Evolutionary conservation across 1,139 yeast species (phyloP).

Genomic region (Kurtzmaniella natalensis): DNA sequence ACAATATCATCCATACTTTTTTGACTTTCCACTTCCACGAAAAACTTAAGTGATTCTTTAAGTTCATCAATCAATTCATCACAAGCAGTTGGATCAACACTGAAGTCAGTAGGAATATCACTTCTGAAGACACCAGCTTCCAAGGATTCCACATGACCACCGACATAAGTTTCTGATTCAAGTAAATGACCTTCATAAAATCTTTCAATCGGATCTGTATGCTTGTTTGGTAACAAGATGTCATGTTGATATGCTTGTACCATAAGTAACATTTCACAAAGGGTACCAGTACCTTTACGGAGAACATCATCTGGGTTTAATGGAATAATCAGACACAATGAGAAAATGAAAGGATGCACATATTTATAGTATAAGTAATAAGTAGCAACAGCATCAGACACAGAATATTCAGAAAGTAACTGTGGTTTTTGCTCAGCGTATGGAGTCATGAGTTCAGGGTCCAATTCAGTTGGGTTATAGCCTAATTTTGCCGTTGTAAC

Average conservation of each 20-base stretch:
- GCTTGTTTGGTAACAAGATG: conserved; percentile 88
- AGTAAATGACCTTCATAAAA: conserved; percentile 91
- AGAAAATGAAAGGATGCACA: conserved; percentile 95
- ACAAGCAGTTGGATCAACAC: conserved; percentile 74
- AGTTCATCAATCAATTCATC: conserved; percentile 75
- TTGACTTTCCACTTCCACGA: conserved; percentile 79
- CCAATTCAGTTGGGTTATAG: conserved; percentile 92
- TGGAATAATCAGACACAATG: conserved; percentile 93
- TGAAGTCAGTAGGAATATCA: conserved; percentile 74
- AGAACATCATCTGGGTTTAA: conserved; percentile 94
- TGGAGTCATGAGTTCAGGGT: conserved; percentile 97
- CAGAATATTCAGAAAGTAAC: conserved; percentile 89
- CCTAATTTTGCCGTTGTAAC: conserved; percentile 96
- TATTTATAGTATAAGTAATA: conserved; percentile 93
- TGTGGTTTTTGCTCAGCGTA: conserved; percentile 95
- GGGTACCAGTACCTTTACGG: conserved; percentile 96
- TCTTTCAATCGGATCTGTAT: conserved; percentile 85
- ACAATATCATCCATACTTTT: conserved; percentile 69
- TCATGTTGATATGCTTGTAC: conserved; percentile 85
- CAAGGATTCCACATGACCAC: conserved; percentile 96
- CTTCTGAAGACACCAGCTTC: conserved; percentile 98
- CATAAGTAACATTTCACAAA: conserved; percentile 96
- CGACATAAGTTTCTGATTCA: conserved; percentile 96
- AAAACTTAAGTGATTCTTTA: conserved; percentile 73
- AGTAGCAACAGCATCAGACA: conserved; percentile 98